Evolutionary conservation across 2,329 filamentous ascomycete species (phyloP).

Genomic region (Mycosphaerella sp.): DNA sequence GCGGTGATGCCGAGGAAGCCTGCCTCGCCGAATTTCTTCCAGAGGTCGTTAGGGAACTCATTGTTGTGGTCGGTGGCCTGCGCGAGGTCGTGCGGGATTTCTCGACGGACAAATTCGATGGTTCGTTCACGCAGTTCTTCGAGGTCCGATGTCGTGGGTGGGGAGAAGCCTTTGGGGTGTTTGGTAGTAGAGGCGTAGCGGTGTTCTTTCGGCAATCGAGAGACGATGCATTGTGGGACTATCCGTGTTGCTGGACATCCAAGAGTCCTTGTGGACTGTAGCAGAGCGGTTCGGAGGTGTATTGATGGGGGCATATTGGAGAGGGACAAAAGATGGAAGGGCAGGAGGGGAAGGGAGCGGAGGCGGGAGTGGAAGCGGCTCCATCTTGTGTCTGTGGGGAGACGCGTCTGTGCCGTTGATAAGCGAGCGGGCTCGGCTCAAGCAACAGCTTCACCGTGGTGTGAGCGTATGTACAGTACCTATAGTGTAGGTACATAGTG

Average conservation of each 20-base stretch:
- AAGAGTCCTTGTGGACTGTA: constrained; percentile 14
- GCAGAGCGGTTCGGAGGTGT: constrained; percentile 24
- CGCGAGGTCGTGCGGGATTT: constrained; percentile 79
- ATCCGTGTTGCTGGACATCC: not conserved
- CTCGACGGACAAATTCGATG: constrained; percentile 79
- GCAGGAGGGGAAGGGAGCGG: constrained; percentile 5
- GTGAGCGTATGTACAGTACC: too few relatives aligned
- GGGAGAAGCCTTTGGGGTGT: constrained; percentile 59
- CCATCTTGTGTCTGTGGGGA: not conserved
- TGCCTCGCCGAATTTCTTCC: constrained; percentile 86
- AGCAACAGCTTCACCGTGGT: not conserved
- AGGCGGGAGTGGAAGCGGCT: too few relatives aligned
- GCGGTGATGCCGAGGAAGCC: constrained; percentile 89
- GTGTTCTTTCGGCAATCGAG: constrained; percentile 11
- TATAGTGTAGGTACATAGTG: too few relatives aligned
- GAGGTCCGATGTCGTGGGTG: constrained; percentile 66
- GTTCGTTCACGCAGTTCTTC: constrained; percentile 75
- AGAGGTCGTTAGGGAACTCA: constrained; percentile 84
- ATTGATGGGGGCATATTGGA: constrained; percentile 20
- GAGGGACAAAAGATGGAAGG: not conserved
- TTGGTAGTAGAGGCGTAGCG: constrained; percentile 56
- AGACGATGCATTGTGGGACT: constrained; percentile 10
- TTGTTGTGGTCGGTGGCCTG: constrained; percentile 77
- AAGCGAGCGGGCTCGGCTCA: constrained; percentile 2
- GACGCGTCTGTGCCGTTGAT: not conserved